Base-by-base conservation (phyloP, 257 asterid species). In the Eustoma russellianum region DNA sequence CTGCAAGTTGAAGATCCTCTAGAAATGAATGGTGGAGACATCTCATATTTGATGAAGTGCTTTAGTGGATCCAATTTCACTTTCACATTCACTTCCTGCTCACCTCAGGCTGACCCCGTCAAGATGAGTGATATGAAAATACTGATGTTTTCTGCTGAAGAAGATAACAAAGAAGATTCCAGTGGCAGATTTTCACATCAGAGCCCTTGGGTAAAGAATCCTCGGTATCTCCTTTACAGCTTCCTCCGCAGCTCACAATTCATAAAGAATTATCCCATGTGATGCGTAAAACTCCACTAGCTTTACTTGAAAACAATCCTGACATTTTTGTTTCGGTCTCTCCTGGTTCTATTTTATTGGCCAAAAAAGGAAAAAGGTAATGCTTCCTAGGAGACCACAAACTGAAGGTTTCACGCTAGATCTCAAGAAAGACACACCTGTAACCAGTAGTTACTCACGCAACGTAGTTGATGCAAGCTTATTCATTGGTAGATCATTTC, bases 401-500 rank as follows among this genome's bases (percentile, higher is more conserved):
- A 52, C 78, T 44, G 91, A 76, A 66, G 99, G 99, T 66, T 92
- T 85, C 59, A 71, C 64, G 80, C 77, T 92, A 60, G 88, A 77
- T 55, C 70, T 88, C 53, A 73, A 71, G 68, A 67, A 73, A 52
- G 56, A 70, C 54, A 84, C 98, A 17, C 95, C 96, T 35, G 57
- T 81, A 53, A 71, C 77, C 64, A 79, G 71, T 46, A 75, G 71
- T 66, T 84, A 79, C 65, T 83, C 95, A n/a, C 54, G 54, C 52
- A 79, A 85, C 70, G 56, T 88, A 35, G 99, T 88, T 66, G 99
- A 92, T 64, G 95, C 99, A n/a, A 95, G 88, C 57, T 73, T 92
- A 66, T 92, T 92, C 77, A 83, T 88, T 97, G 94, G 99, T 50
- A 82, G 97, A 77, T 88, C 97, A 6, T 92, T 92, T 72, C 90